These are phyloP conservation scores for Dalbergia cultrata DNA, from an alignment of 306 rosid species.

Conservation along the genomic window DNA sequence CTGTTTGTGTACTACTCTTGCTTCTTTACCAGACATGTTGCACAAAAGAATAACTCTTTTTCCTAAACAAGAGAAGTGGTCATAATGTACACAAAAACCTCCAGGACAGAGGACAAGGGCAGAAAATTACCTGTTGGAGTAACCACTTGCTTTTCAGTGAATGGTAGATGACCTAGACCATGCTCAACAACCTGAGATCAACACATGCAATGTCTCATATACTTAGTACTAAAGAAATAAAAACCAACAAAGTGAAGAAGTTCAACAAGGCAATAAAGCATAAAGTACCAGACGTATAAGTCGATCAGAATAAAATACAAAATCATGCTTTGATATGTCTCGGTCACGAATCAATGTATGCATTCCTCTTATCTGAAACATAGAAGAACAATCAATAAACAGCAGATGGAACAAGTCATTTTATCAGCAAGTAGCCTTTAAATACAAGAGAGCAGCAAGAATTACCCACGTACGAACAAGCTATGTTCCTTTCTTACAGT, in stretches of 20 bases:
- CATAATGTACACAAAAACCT: slow-evolving; percentile 34
- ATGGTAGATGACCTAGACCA: slow-evolving; percentile 97
- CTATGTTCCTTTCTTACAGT: slow-evolving; percentile 1
- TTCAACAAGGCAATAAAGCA: slow-evolving; percentile 27
- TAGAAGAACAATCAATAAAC: slow-evolving; percentile 49
- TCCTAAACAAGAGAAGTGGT: slow-evolving; percentile 18
- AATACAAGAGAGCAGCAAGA: slow-evolving; percentile 22
- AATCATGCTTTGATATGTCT: slow-evolving; percentile 95
- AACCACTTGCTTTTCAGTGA: slow-evolving; percentile 93
- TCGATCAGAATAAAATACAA: slow-evolving; percentile 95
- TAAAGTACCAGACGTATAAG: slow-evolving; percentile 87
- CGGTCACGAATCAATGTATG: slow-evolving; percentile 92
- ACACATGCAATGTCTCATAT: slow-evolving; percentile 16
- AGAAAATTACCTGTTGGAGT: slow-evolving; percentile 85
- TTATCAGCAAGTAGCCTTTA: slow-evolving; percentile 24
- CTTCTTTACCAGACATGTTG: slow-evolving; percentile 20
- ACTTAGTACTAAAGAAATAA: slow-evolving; percentile 20
- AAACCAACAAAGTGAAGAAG: slow-evolving; percentile 37
- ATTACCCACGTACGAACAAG: slow-evolving; percentile 21
- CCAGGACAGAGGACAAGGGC: slow-evolving; percentile 11
- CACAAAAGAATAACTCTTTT: slow-evolving; percentile 31
- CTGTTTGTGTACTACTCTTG: slow-evolving; percentile 12
- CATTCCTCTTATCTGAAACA: slow-evolving; percentile 93
- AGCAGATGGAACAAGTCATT: slow-evolving; percentile 29
- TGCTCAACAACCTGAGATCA: slow-evolving; percentile 90